Base-by-base conservation (phyloP, 1,139 yeast species). In the Yamadazyma mexicana region DNA sequence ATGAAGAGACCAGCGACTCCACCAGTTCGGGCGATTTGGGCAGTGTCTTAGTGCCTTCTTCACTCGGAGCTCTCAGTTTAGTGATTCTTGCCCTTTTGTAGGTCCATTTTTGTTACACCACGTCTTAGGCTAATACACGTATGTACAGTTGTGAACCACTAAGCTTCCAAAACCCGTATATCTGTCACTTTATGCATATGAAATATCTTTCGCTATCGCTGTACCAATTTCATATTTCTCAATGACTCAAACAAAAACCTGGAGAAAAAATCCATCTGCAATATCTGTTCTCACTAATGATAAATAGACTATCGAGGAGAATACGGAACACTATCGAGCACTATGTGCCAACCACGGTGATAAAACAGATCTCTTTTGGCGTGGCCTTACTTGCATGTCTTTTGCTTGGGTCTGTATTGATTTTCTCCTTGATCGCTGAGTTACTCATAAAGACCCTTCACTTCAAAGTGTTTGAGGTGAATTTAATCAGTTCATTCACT, bases 381-480 rank as follows among this genome's bases (percentile, higher is more conserved):
- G 56, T 70, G 20, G 61, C 77, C 16, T 55, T 72, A 29, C 20
- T 74, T 10, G 70, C 86, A 41, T 87, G 96, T 61, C 69, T 87
- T 3, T 74, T 85, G 28, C 81, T 89, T 15, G 97, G 96, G 1
- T 86, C 95, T 15, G 85, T 89, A 40, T 71, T 87, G 44, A 70
- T 89, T 25, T 87, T 88, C 56, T 82, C 96, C 11, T 68, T 92
- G 37, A 89, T 84, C 60, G 79, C 95, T 12, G 77, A 86, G 17
- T 76, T 84, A 11, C 77, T 92, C 56, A 83, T 81, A 48, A 60
- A 66, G 14, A 58, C 66, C 14, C 65, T 84, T 38, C 77, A 79
- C 4, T 81, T 85, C 53, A 62, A 81, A 1, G 87, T 87, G 48
- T 67, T 87, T 40, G 79, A 87, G 51, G 81, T 88, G 55, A 92